These are phyloP conservation scores for Adansonia rubrostipa DNA, from an alignment of 441 rosid genomes.

Conservation along the genomic window DNA sequence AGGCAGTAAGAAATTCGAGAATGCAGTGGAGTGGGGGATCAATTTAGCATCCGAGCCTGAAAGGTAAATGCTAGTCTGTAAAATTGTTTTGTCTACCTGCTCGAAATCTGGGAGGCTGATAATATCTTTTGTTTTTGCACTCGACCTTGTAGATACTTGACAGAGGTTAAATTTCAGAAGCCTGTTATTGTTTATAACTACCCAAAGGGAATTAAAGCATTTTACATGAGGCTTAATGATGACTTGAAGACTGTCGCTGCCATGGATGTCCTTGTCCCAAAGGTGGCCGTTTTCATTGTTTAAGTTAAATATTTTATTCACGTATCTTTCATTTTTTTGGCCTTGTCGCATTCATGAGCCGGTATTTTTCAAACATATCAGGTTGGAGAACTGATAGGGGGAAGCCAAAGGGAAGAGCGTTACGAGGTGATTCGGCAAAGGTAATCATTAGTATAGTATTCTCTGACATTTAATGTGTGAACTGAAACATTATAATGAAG, in stretches of 20 bases:
- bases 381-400: slow-evolving; percentile 84
- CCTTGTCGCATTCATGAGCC: neutral
- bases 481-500: neutral
- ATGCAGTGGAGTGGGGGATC: slow-evolving; percentile 87
- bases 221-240: slow-evolving; percentile 94
- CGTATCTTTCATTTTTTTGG: neutral
- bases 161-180: slow-evolving; percentile 81
- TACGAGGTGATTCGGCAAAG: slow-evolving; percentile 53
- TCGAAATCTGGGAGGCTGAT: slow-evolving; percentile 7
- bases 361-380: slow-evolving; percentile 24
- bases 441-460: slow-evolving; percentile 31
- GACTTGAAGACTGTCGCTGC: slow-evolving; percentile 92
- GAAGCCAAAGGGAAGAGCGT: slow-evolving; percentile 86
- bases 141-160: slow-evolving; percentile 62
- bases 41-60: slow-evolving; percentile 98
- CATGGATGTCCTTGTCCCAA: slow-evolving; percentile 96
- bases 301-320: neutral
- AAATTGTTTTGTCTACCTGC: neutral
- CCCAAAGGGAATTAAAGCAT: slow-evolving; percentile 92
- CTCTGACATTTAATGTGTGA: neutral
- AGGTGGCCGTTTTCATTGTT: slow-evolving; percentile 51
- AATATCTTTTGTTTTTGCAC: slow-evolving; percentile 16
- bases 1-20: slow-evolving; percentile 77
- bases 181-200: slow-evolving; percentile 92
- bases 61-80: slow-evolving; percentile 46